phyloP scores from a whole-genome alignment of 2,329 filamentous ascomycete species.

The Colletotrichum sp. region DNA sequence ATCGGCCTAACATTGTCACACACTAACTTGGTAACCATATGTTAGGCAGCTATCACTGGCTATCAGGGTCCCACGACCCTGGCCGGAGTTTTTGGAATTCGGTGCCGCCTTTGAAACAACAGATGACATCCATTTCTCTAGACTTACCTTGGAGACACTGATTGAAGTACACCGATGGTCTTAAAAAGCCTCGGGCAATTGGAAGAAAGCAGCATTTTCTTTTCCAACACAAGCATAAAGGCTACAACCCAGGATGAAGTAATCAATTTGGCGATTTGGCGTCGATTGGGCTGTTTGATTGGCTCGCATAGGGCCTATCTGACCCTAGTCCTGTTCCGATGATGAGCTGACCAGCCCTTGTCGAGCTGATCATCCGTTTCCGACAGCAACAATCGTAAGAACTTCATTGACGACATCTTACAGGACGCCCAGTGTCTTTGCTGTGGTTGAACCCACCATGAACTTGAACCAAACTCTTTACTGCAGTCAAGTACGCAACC shows the following conservation, averaged over 20 bases:
- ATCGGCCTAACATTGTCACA: not conserved
- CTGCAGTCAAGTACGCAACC: not conserved
- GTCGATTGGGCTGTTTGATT: not conserved
- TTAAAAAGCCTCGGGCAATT: not conserved
- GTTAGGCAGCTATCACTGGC: not conserved
- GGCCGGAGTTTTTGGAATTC: not conserved
- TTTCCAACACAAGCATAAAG: not conserved
- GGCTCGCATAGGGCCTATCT: not conserved
- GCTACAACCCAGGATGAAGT: not conserved
- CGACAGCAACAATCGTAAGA: not conserved
- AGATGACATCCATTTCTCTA: not conserved
- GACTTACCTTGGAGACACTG: not conserved
- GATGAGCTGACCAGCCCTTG: not conserved
- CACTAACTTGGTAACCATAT: fast-evolving
- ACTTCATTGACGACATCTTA: not conserved
- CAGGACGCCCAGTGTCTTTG: not conserved
- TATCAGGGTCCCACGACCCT: not conserved
- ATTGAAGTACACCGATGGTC: not conserved
- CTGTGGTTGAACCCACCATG: not conserved
- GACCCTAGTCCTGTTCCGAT: not conserved
- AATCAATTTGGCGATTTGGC: not conserved
- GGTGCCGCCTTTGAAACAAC: not conserved
- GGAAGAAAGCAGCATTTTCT: not conserved
- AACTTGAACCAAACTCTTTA: not conserved
- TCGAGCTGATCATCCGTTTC: not conserved